Evolutionary conservation across 306 rosid genomes (phyloP), one percentile per base, ranked within the genome.

Genomic region (Luffa acutangula): DNA sequence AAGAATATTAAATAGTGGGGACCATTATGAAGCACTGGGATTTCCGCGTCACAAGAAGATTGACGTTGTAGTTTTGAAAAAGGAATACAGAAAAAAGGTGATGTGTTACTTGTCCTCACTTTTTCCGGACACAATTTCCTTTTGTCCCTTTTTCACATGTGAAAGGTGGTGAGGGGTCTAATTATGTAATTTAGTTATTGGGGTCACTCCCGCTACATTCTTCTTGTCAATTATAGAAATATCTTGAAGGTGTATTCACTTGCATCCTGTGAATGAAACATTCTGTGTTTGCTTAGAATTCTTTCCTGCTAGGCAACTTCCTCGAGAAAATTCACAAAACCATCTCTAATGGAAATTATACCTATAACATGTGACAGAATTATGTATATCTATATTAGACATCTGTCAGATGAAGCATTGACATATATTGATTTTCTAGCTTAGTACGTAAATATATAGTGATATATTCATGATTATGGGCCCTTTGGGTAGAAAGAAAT

Each of bases 1-100:
- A 86, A 89, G 90, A 74, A 96, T 96, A 80, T 78, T 91, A 78
- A 82, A 84, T 79, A 85, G 98, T 82, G 77, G 81, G 76, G 83
- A 91, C 88, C 97, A 93, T 83, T 96, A 96, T 63, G 98, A 91
- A 60, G 98, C 99, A 65, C 90, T 96, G 78, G 94, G 93, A 53
- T 87, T 90, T 78, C 78, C 80, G 33, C 94, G 98, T 67, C 91
- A 96, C 87, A 91, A 89, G 83, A 89, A 85, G 81, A 81, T 96
- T 60, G 99, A 96, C 84, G 86, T 86, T 62, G 81, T 81, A 34
- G 80, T 81, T 83, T 82, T 93, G 85, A 96, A 88, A 73, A 93
- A 85, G 84, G 98, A 96, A 87, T 96, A 96, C 87, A 87, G 87
- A 45, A 96, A 91, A 82, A 96, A 87, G 97, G 99, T 84, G 70